Evolutionary conservation across 1,139 yeast genomes (phyloP).

Genomic region (Protomyces pachydermus): DNA sequence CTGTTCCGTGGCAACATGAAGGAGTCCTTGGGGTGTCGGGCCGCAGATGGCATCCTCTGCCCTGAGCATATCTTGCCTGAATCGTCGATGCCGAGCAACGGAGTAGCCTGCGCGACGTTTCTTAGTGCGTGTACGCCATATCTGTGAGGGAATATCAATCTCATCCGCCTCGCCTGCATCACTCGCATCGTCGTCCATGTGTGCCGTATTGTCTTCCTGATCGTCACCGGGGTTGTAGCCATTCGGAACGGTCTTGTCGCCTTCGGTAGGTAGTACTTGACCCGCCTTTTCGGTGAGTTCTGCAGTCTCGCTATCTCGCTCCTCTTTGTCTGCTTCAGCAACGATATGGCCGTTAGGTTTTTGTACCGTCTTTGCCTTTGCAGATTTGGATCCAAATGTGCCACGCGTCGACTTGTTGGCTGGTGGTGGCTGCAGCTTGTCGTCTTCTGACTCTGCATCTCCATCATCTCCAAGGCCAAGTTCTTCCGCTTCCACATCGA

Average conservation of each 20-base stretch:
- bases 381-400: slow-evolving; percentile 20
- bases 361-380: slow-evolving; percentile 11
- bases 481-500: slow-evolving; percentile 81
- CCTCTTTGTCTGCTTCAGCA: not conserved
- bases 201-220: not conserved
- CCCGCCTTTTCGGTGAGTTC: slow-evolving; percentile 2
- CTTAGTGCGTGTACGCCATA: slow-evolving; percentile 24
- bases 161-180: slow-evolving; percentile 16
- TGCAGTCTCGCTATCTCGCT: not conserved
- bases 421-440: not conserved
- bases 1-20: not conserved
- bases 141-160: slow-evolving; percentile 9
- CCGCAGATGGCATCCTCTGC: slow-evolving; percentile 6
- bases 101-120: slow-evolving; percentile 16
- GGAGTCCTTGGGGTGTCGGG: slow-evolving; percentile 1
- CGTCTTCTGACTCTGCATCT: not conserved
- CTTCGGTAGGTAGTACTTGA: not conserved
- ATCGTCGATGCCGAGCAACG: slow-evolving; percentile 14
- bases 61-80: slow-evolving; percentile 4
- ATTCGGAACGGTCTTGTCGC: slow-evolving; percentile 4
- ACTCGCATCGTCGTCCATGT: not conserved
- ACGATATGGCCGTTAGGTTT: slow-evolving; percentile 1
- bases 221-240: not conserved
- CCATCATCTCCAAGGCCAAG: slow-evolving; percentile 36
- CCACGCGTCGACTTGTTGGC: slow-evolving; percentile 22